Percentiles rank a stretch among this genome's conserved stretches.
These are phyloP conservation scores for Phlebiopsis gigantea DNA, from an alignment of 768 basidiomycete species.

Conservation along the genomic window DNA sequence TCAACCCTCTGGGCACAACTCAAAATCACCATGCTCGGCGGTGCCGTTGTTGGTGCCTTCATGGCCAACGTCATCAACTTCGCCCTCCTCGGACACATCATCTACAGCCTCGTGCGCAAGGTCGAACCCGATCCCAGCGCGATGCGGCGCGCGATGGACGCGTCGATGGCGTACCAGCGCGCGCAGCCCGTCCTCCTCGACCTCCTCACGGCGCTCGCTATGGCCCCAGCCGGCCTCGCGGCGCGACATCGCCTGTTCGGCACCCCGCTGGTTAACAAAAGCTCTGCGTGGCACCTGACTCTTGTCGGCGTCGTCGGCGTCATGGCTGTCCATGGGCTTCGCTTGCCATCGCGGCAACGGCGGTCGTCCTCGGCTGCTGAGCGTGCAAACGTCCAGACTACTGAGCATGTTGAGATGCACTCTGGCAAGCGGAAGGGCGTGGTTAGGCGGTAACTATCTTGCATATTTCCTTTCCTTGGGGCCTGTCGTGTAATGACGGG, in stretches of 20 bases:
- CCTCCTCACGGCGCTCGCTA: conserved; percentile 1
- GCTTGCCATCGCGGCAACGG: background rate
- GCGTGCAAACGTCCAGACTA: background rate
- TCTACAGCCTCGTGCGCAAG: conserved; percentile 7
- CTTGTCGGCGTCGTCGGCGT: background rate
- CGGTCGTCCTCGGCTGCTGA: background rate
- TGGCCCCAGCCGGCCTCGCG: conserved; percentile 4
- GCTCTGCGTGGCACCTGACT: background rate
- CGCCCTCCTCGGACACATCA: conserved; percentile 8
- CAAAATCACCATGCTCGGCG: conserved; percentile 8
- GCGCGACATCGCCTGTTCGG: background rate
- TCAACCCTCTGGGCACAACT: conserved; percentile 3
- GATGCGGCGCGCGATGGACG: conserved; percentile 10
- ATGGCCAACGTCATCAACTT: conserved; percentile 8
- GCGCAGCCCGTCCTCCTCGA: conserved; percentile 2
- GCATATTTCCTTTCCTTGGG: no score
- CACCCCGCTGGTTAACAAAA: background rate
- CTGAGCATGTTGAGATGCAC: background rate
- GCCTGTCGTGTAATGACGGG: no score
- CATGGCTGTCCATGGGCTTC: background rate
- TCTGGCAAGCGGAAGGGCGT: background rate
- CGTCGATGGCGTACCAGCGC: conserved; percentile 3
- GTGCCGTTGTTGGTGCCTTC: conserved; percentile 9
- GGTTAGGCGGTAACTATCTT: background rate
- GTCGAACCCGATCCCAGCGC: conserved; percentile 9